Percentiles rank a stretch among this genome's conserved stretches.
Conservation (phyloP, 495 filamentous ascomycete genomes). For the Xylaria acuta region DNA sequence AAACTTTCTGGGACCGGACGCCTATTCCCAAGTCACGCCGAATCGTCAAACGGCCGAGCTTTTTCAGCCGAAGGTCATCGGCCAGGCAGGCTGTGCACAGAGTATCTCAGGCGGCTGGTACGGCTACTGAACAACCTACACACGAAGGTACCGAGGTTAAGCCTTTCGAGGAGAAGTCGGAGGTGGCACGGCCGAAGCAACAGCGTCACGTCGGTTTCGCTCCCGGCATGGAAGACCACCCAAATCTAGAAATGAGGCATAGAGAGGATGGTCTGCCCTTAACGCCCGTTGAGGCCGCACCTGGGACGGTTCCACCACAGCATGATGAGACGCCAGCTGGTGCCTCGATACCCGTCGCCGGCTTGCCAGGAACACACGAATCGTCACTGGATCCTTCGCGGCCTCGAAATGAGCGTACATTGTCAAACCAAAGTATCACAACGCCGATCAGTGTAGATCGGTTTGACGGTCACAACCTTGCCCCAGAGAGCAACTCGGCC, state of each 20-base stretch:
- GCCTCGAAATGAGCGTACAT: slow-evolving; percentile 5
- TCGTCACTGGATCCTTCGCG: background rate
- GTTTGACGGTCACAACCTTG: background rate
- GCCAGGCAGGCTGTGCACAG: slow-evolving; percentile 27
- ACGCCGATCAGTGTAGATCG: background rate
- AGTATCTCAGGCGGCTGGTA: slow-evolving; percentile 15
- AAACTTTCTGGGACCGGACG: slow-evolving; percentile 94
- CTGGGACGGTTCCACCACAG: background rate
- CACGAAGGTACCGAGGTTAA: slow-evolving; percentile 16
- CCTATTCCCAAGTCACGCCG: slow-evolving; percentile 63
- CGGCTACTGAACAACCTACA: slow-evolving; percentile 19
- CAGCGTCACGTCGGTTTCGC: slow-evolving; percentile 63
- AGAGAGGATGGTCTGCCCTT: background rate
- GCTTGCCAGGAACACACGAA: background rate
- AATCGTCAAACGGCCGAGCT: slow-evolving; percentile 39
- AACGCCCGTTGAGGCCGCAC: background rate
- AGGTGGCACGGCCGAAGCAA: slow-evolving; percentile 12
- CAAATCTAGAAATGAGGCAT: slow-evolving; percentile 1
- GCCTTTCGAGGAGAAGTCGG: slow-evolving; percentile 22
- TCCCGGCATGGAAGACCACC: slow-evolving; percentile 36
- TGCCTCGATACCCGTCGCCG: background rate
- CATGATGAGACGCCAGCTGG: slow-evolving; percentile 2
- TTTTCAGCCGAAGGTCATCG: slow-evolving; percentile 52
- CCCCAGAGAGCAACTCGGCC: slow-evolving; percentile 27
- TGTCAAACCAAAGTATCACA: background rate